Evolutionary conservation across 1,284 basidiomycete species (phyloP).

Genomic region (Malassezia dermatis): DNA sequence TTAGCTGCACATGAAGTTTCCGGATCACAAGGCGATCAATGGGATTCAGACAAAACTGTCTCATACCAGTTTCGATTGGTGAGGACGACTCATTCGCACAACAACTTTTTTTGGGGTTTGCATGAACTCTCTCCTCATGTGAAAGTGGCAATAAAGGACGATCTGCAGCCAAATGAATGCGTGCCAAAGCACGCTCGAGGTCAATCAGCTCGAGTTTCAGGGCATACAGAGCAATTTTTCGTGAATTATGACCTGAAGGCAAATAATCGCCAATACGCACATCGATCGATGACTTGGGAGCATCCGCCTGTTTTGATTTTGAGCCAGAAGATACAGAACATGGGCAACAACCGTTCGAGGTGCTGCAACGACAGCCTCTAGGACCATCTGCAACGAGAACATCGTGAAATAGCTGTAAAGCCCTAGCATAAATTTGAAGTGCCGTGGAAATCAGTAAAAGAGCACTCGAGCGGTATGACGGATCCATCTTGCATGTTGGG

Average conservation of each 20-base stretch:
- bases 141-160: background rate
- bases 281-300: conserved; percentile 14
- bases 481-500: conserved; percentile 39
- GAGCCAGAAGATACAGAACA: background rate
- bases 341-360: background rate
- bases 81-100: background rate
- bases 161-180: conserved; percentile 27
- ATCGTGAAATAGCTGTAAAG: conserved; percentile 36
- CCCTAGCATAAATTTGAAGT: conserved; percentile 45
- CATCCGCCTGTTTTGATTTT: background rate
- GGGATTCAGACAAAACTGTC: conserved; percentile 25
- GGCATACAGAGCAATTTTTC: conserved; percentile 44
- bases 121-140: no score
- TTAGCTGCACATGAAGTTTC: conserved; percentile 37
- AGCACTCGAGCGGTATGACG: conserved; percentile 31
- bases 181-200: conserved; percentile 35
- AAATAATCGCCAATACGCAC: conserved; percentile 40
- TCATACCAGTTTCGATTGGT: background rate
- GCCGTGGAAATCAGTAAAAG: conserved; percentile 38
- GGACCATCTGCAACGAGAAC: conserved; percentile 20
- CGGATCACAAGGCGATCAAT: conserved; percentile 42
- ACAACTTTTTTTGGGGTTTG: background rate
- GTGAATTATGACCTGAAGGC: conserved; percentile 31
- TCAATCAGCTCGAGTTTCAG: conserved; percentile 43
- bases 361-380: conserved; percentile 5